Conservation (phyloP, 768 basidiomycete genomes). For the Serpula lacrymans region DNA sequence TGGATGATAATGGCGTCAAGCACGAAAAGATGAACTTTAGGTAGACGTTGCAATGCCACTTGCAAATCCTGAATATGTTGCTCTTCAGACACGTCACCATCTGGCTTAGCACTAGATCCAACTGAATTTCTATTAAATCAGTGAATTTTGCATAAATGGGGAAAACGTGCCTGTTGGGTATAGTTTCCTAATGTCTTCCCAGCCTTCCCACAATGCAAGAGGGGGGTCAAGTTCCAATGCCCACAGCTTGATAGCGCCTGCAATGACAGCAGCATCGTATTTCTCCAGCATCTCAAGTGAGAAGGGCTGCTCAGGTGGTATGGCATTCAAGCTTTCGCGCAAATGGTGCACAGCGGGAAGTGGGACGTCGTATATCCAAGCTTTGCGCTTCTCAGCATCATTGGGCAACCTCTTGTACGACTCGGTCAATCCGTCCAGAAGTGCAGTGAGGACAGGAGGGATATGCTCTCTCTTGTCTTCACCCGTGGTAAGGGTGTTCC, state of each 20-base stretch:
- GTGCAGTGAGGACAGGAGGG: conserved; percentile 69
- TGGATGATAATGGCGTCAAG: conserved; percentile 78
- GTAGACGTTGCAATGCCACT: conserved; percentile 62
- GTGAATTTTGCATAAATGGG: neutral
- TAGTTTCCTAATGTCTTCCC: conserved; percentile 87
- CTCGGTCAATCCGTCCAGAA: conserved; percentile 61
- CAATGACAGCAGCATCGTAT: conserved; percentile 85
- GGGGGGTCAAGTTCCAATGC: conserved; percentile 89
- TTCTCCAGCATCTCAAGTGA: conserved; percentile 57
- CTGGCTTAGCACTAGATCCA: conserved; percentile 51
- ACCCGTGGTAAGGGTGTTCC: conserved; percentile 52
- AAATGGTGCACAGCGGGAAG: conserved; percentile 80
- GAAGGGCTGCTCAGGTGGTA: conserved; percentile 48
- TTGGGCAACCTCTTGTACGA: conserved; percentile 58
- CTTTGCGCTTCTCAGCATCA: conserved; percentile 78
- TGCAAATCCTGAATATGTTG: conserved; percentile 63
- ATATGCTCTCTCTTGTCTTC: conserved; percentile 59
- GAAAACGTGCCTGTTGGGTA: conserved; percentile 62
- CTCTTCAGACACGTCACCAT: conserved; percentile 50
- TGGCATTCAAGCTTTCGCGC: conserved; percentile 76
- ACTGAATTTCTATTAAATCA: conserved; percentile 29
- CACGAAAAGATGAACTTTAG: conserved; percentile 76
- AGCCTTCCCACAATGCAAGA: conserved; percentile 79
- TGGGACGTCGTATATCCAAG: conserved; percentile 95
- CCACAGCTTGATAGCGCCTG: conserved; percentile 85